Base-by-base conservation (phyloP, 1,284 basidiomycete genomes). In the Anthracocystis panici-leucophaei region DNA sequence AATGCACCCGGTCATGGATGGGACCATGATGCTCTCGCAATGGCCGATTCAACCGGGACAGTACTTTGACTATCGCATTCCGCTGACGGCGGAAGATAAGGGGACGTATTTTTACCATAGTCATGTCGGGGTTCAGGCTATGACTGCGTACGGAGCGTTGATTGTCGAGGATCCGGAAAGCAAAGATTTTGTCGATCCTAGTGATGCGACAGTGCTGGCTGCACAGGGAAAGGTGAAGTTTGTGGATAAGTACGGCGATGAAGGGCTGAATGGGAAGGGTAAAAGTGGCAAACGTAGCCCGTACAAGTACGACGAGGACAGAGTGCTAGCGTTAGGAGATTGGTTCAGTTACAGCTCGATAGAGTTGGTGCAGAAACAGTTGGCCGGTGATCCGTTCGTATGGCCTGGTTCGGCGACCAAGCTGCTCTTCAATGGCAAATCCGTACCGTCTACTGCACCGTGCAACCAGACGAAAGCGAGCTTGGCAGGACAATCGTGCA, bases 1-100 rank as follows among this genome's bases (percentile, higher is more conserved):
- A 7, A 65, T 74, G 38, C 76, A 74, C n/a, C 81, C 82, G 0
- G 67, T 68, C 3, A 70, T 78, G 62, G 82, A 84, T 33, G 82
- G 82, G 2, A 80, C 77, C 0, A 57, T 57, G 10, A 67, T 80
- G 54, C 35, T 81, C 18, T 63, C 65, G 2, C 82, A 84, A 52
- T 82, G 78, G 71, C 79, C 79, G 1, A 72, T 80, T 27, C 33
- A 38, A 2, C 69, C 77, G 0, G 66, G 67, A 6, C 2, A 57
- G 2, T 79, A 31, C 41, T 79, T 80, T 55, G 79, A 83, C 42
- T 78, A 77, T 41, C 62, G 62, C 1, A 76, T 80, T 10, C 53
- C 62, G 10, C 46, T 76, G 8, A 61, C 61, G 3, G 44, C 51
- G 0, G 63, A 72, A 20, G 73, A 75, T 14, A 50, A 48, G 16